Conservation (phyloP, 768 basidiomycete species). For the Tylopilus plumbeoviolaceoides region DNA sequence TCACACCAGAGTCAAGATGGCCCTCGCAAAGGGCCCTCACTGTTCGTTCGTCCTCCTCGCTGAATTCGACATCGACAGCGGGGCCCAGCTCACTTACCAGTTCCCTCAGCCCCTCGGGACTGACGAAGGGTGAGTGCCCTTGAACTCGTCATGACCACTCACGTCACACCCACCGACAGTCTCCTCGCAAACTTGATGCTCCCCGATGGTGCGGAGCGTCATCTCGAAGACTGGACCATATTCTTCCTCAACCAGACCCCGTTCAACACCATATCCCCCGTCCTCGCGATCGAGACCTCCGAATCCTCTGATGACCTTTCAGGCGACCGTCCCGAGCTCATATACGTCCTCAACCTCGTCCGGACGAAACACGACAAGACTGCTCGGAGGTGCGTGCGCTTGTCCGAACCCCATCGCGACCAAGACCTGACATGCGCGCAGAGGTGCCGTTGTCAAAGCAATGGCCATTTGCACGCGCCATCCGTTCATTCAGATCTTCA, state of each 20-base stretch:
- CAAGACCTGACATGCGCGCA: constrained; percentile 29
- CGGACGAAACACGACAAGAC: constrained; percentile 88
- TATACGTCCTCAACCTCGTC: constrained; percentile 89
- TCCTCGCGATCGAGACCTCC: constrained; percentile 65
- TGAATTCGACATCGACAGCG: constrained; percentile 97
- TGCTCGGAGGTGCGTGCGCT: constrained; percentile 57
- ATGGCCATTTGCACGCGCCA: constrained; percentile 91
- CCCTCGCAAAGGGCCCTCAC: constrained; percentile 59
- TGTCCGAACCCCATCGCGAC: constrained; percentile 4
- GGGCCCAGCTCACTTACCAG: constrained; percentile 91
- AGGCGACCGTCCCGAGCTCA: constrained; percentile 43
- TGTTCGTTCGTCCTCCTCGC: constrained; percentile 93
- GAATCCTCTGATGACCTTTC: constrained; percentile 30
- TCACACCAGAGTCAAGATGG: constrained; percentile 35
- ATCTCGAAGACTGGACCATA: constrained; percentile 95
- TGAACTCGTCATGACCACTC: neutral
- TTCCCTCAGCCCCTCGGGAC: constrained; percentile 93
- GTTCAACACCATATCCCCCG: constrained; percentile 81
- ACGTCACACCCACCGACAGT: constrained; percentile 36
- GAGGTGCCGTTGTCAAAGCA: constrained; percentile 92
- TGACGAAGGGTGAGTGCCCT: constrained; percentile 78
- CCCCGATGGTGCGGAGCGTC: constrained; percentile 94
- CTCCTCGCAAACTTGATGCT: constrained; percentile 97
- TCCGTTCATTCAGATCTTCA: constrained; percentile 95
- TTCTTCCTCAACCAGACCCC: constrained; percentile 97